phyloP scores from a whole-genome alignment of 148 eudicot species.

The Fagopyrum homotropicum region DNA sequence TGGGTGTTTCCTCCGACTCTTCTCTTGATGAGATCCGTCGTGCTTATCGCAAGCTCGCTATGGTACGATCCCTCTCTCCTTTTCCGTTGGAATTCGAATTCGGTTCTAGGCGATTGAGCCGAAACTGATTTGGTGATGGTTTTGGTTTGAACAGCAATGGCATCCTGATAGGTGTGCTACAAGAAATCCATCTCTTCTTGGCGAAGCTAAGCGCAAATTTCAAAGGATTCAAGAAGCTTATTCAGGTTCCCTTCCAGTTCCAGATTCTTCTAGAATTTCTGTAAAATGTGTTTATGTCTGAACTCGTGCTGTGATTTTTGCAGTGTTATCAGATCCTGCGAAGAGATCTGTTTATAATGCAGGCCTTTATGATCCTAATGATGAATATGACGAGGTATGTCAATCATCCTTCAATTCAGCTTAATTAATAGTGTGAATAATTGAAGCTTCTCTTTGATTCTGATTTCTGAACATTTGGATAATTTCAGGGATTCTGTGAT shows the following conservation, averaged over 20 bases:
- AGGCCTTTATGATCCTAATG: conserved; percentile 55
- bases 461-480: background rate
- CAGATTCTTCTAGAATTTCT: background rate
- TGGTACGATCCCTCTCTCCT: conserved; percentile 34
- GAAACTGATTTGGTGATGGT: background rate
- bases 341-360: conserved; percentile 68
- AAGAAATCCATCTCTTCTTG: conserved; percentile 33
- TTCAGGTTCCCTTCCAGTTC: conserved; percentile 38
- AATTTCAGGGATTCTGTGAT: conserved; percentile 62
- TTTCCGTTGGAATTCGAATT: background rate
- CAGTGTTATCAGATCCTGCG: conserved; percentile 64
- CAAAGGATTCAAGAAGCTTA: conserved; percentile 92
- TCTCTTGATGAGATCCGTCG: conserved; percentile 57
- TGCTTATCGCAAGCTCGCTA: conserved; percentile 73
- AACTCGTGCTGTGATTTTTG: background rate
- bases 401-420: background rate
- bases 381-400: conserved; percentile 62
- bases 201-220: conserved; percentile 69
- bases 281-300: background rate
- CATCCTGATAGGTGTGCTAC: conserved; percentile 81
- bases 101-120: background rate
- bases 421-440: background rate
- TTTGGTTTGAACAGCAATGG: conserved; percentile 57
- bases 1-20: conserved; percentile 37
- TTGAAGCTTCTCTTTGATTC: background rate